Percentiles rank a stretch among this genome's conserved stretches.
Conservation (phyloP, 176 grass and related monocot genomes). For the Musa schizocarpa region DNA sequence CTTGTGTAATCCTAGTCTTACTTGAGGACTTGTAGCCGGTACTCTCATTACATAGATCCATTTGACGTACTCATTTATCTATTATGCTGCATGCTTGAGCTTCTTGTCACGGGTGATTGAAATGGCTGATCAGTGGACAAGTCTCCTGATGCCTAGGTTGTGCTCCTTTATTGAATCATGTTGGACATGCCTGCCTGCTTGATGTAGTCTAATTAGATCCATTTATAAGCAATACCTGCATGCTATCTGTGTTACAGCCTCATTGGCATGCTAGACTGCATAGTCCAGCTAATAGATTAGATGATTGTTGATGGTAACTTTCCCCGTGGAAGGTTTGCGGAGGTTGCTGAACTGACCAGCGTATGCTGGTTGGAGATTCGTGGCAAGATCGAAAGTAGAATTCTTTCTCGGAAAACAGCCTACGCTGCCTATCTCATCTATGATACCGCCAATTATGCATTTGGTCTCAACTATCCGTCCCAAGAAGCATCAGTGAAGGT, state of each 20-base stretch:
- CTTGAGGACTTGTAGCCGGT: background rate
- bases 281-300: too few relatives aligned
- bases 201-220: too few relatives aligned
- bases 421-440: slow-evolving; percentile 47
- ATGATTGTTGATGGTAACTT: background rate
- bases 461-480: background rate
- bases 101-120: background rate
- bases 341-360: slow-evolving; percentile 24
- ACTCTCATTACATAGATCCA: too few relatives aligned
- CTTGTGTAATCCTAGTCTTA: background rate
- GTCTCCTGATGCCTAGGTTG: background rate
- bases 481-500: slow-evolving; percentile 21
- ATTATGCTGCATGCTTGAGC: background rate
- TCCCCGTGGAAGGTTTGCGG: slow-evolving; percentile 34
- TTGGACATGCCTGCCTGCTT: too few relatives aligned
- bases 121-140: background rate
- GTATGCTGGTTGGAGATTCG: slow-evolving; percentile 66
- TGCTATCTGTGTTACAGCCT: too few relatives aligned
- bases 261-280: too few relatives aligned
- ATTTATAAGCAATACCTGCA: too few relatives aligned
- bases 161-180: too few relatives aligned
- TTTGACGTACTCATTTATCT: too few relatives aligned
- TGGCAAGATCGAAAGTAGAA: slow-evolving; percentile 37
- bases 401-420: slow-evolving; percentile 29
- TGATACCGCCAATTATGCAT: background rate